phyloP scores from a whole-genome alignment of 768 basidiomycete genomes.

The Porpolomopsis calyptriformis region DNA sequence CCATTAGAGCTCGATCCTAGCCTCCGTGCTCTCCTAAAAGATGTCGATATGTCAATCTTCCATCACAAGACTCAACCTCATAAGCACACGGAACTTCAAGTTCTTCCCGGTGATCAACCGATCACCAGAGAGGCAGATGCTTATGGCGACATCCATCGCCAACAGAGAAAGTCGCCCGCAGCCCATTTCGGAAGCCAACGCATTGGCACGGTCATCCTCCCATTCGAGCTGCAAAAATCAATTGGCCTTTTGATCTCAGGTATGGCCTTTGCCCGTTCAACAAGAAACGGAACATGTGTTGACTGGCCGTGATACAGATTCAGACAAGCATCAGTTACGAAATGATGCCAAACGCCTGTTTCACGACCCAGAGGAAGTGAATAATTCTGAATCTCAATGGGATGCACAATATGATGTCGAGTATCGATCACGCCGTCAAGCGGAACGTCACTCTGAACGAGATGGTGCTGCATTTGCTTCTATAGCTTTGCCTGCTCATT shows the following conservation, averaged over 20 bases:
- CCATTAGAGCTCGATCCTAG: constrained; percentile 57
- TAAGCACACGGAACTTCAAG: constrained; percentile 43
- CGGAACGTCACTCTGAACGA: constrained; percentile 46
- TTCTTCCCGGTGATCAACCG: constrained; percentile 28
- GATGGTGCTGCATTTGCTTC: constrained; percentile 82
- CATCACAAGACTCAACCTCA: constrained; percentile 20
- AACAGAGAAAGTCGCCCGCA: constrained; percentile 60
- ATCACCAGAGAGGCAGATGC: constrained; percentile 25
- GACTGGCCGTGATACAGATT: constrained; percentile 29
- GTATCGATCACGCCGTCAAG: constrained; percentile 53
- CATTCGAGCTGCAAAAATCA: constrained; percentile 56
- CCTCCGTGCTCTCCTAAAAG: constrained; percentile 48
- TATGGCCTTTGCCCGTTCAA: constrained; percentile 28
- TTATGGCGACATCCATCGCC: constrained; percentile 19
- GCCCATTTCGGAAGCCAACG: constrained; percentile 69
- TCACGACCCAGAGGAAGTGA: constrained; percentile 18
- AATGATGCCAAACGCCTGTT: constrained; percentile 69
- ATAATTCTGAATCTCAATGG: constrained; percentile 35
- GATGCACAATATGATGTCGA: constrained; percentile 40
- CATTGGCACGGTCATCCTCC: constrained; percentile 62
- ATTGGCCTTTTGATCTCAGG: constrained; percentile 62
- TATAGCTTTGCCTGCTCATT: constrained; percentile 78
- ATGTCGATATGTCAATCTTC: constrained; percentile 57
- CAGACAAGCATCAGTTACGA: constrained; percentile 53
- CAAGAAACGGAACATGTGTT: too few relatives aligned